phyloP scores from a whole-genome alignment of 805 yeast species.

The Jamesozyma spencerorum region DNA sequence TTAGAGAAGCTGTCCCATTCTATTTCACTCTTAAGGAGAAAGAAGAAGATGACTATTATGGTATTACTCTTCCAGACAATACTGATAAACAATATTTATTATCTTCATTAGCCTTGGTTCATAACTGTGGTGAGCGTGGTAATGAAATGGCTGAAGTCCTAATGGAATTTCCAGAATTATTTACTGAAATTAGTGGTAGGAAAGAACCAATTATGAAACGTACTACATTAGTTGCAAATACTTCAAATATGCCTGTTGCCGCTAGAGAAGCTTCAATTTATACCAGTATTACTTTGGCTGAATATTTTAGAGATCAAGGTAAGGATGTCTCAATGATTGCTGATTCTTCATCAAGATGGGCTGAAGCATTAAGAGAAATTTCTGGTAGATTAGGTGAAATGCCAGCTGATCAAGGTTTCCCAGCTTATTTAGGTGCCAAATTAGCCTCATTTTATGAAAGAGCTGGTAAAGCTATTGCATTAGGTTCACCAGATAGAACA shows the following conservation, averaged over 20 bases:
- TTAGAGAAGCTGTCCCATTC: conserved; percentile 14
- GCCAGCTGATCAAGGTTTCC: conserved; percentile 99
- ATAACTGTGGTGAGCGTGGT: conserved; percentile 82
- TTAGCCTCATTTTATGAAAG: conserved; percentile 98
- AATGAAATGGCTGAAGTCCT: conserved; percentile 99
- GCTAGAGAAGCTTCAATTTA: conserved; percentile 99
- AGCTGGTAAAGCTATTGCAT: conserved; percentile 92
- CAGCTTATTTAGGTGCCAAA: conserved; percentile 98
- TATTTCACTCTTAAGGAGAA: conserved; percentile 26
- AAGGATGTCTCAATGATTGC: conserved; percentile 99
- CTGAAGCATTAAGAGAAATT: conserved; percentile 98
- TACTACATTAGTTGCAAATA: conserved; percentile 95
- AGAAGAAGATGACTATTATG: conserved; percentile 33
- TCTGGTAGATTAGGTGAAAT: conserved; percentile 99
- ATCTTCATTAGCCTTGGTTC: conserved; percentile 31
- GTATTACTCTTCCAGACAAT: conserved; percentile 33
- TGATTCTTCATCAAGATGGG: conserved; percentile 99
- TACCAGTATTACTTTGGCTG: conserved; percentile 97
- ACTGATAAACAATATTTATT: conserved; percentile 38
- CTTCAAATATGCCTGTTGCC: conserved; percentile 99
- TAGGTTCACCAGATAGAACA: conserved; percentile 92
- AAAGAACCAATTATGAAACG: conserved; percentile 99
- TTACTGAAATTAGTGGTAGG: conserved; percentile 81
- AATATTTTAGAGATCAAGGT: conserved; percentile 99
- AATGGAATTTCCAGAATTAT: conserved; percentile 98